phyloP scores from a whole-genome alignment of 2,329 filamentous ascomycete species.

The Sclerotinia spermophila region DNA sequence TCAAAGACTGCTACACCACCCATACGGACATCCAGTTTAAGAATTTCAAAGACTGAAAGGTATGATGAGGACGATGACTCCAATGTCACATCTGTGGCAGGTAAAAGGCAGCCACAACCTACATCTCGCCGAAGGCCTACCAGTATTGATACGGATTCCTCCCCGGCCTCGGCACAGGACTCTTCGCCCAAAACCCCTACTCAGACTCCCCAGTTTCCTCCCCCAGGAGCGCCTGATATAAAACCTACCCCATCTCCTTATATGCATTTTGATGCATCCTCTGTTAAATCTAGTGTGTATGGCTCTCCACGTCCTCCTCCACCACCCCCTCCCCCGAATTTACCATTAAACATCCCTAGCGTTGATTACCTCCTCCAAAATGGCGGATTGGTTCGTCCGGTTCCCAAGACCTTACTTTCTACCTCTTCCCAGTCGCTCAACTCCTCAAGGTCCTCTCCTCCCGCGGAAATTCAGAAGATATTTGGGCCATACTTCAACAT shows the following conservation, averaged over 20 bases:
- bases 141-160: slow-evolving; percentile 38
- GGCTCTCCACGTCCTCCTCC: slow-evolving; percentile 57
- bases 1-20: slow-evolving; percentile 54
- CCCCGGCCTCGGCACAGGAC: slow-evolving; percentile 48
- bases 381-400: slow-evolving; percentile 69
- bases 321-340: slow-evolving; percentile 59
- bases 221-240: slow-evolving; percentile 26
- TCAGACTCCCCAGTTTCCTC: slow-evolving; percentile 48
- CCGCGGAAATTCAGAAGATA: slow-evolving; percentile 63
- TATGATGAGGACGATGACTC: slow-evolving; percentile 38
- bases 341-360: slow-evolving; percentile 66
- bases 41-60: slow-evolving; percentile 26
- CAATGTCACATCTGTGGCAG: slow-evolving; percentile 42
- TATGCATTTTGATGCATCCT: slow-evolving; percentile 39
- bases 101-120: slow-evolving; percentile 41
- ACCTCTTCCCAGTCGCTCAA: slow-evolving; percentile 47
- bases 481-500: slow-evolving; percentile 81
- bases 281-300: slow-evolving; percentile 31
- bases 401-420: slow-evolving; percentile 71
- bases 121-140: slow-evolving; percentile 37
- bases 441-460: slow-evolving; percentile 38
- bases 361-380: slow-evolving; percentile 92
- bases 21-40: slow-evolving; percentile 41
- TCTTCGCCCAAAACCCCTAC: slow-evolving; percentile 61
- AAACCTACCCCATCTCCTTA: slow-evolving; percentile 36